A percentile compares a stretch with the other conserved stretches of the same genome.
These are phyloP conservation scores for Cytospora piceae DNA, from an alignment of 2,329 filamentous ascomycete species.

Conservation along the genomic window DNA sequence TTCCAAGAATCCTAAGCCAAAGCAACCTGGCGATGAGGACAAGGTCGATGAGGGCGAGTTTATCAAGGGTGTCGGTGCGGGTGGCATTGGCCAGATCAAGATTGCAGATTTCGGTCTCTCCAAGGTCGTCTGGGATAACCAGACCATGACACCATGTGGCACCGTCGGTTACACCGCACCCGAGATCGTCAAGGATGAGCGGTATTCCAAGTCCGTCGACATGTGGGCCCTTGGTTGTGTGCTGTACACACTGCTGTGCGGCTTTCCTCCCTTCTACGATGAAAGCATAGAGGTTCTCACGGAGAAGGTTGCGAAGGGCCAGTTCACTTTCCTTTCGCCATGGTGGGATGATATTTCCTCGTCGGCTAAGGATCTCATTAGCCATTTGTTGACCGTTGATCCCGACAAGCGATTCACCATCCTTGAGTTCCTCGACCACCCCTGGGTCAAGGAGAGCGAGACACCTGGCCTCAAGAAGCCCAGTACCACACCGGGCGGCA, in stretches of 20 bases:
- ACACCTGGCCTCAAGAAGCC: conserved; percentile 60
- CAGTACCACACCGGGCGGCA: conserved; percentile 44
- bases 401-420: conserved; percentile 95
- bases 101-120: conserved; percentile 97
- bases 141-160: conserved; percentile 99
- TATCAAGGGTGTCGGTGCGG: conserved; percentile 75
- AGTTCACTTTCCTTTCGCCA: conserved; percentile 96
- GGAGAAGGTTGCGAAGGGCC: conserved; percentile 94
- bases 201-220: conserved; percentile 97
- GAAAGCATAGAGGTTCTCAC: conserved; percentile 97
- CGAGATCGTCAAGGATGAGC: conserved; percentile 98
- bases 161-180: conserved; percentile 98
- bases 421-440: conserved; percentile 88
- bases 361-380: conserved; percentile 90
- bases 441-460: conserved; percentile 78
- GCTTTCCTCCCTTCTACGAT: conserved; percentile 98
- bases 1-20: conserved; percentile 78
- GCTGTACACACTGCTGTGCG: conserved; percentile 93
- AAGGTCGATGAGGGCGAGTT: conserved; percentile 98
- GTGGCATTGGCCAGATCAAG: conserved; percentile 94
- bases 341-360: conserved; percentile 99
- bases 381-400: conserved; percentile 90
- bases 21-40: conserved; percentile 88
- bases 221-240: conserved; percentile 99
- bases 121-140: conserved; percentile 97